Percentiles rank a stretch among this genome's conserved stretches.
Evolutionary conservation across 2,329 filamentous ascomycete genomes (phyloP).

Genomic region (Colletotrichum gloeosporioides): DNA sequence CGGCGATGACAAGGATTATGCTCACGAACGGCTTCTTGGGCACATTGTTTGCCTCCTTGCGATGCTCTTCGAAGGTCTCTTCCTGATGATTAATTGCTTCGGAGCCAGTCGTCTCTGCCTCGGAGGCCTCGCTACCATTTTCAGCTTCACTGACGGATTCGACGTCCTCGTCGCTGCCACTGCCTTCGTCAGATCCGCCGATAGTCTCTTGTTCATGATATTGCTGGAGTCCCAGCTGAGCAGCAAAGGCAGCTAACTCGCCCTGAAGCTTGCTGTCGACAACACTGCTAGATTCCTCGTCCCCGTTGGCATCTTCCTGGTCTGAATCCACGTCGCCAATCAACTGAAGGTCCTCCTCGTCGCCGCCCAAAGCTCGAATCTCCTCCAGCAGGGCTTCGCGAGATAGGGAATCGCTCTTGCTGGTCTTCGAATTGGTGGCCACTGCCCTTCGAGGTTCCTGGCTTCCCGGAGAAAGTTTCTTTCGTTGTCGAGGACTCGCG

Average conservation of each 20-base stretch:
- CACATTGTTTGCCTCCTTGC: constrained; percentile 34
- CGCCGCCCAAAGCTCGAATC: constrained; percentile 69
- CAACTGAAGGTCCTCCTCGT: constrained; percentile 68
- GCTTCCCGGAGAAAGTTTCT: neutral
- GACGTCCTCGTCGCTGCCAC: constrained; percentile 32
- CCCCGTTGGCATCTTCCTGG: constrained; percentile 30
- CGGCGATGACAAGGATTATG: neutral
- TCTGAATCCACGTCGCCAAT: constrained; percentile 56
- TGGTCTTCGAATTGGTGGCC: constrained; percentile 24
- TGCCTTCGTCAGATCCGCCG: constrained; percentile 26
- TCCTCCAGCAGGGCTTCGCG: constrained; percentile 61
- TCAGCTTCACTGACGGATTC: neutral
- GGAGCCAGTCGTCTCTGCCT: constrained; percentile 35
- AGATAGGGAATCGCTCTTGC: neutral
- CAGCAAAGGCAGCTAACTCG: constrained; percentile 19
- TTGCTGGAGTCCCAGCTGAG: constrained; percentile 19
- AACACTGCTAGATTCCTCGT: neutral
- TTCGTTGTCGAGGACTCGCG: neutral
- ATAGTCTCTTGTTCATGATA: constrained; percentile 6
- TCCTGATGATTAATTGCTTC: constrained; percentile 30
- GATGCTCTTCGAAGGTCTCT: neutral
- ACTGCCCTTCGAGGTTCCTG: constrained; percentile 7
- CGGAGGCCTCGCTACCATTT: constrained; percentile 25
- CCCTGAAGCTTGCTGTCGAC: constrained; percentile 13
- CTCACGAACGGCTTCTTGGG: constrained; percentile 43